Base-by-base conservation (phyloP, 2,329 filamentous ascomycete species). In the Lizonia empirigonia region DNA sequence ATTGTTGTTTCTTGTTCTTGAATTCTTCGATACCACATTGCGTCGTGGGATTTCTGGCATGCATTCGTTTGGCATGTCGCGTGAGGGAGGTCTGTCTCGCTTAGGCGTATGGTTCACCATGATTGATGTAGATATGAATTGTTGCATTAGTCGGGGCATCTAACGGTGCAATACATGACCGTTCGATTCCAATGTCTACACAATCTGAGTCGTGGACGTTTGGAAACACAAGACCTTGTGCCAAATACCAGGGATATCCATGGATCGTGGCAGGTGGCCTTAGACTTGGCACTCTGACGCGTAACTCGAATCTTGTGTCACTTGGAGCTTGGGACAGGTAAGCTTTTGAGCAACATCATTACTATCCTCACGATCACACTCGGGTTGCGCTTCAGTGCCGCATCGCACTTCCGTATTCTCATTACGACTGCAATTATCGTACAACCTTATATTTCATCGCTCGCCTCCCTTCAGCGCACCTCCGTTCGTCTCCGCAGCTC, bases 11-110 rank as follows among this genome's bases (percentile, higher is more conserved):
- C 64, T 62, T 62, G 56, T 64, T 56, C 57, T 65, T 63, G 64
- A 60, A 59, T 67, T 55, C 54, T 63, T 71, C 69, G 71, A 71
- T 74, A 73, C 73, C 69, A 74, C 67, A 69, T 67, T 59, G 67
- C 67, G 67, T 70, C 64, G 61, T 56, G 64, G 69, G 60, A 56
- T 60, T 64, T 58, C 48, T 59, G 51, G 57, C 62, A 62, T 55
- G 55, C 56, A 63, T 66, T 64, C 58, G 53, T 66, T 68, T 59
- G 55, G 65, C 67, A 67, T 69, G 64, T 60, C 50, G 58, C 50
- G 54, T 61, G 62, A 57, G 57, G 63, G 54, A 55, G 44, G 58
- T 60, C 57, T 64, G 59, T 60, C 58, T 63, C 61, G 66, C 65
- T 65, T 65, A 48, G 64, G 68, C 65, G 67, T 62, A 66, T 50